Base-by-base conservation (phyloP, 2,329 filamentous ascomycete species). In the Cercospora canescens region DNA sequence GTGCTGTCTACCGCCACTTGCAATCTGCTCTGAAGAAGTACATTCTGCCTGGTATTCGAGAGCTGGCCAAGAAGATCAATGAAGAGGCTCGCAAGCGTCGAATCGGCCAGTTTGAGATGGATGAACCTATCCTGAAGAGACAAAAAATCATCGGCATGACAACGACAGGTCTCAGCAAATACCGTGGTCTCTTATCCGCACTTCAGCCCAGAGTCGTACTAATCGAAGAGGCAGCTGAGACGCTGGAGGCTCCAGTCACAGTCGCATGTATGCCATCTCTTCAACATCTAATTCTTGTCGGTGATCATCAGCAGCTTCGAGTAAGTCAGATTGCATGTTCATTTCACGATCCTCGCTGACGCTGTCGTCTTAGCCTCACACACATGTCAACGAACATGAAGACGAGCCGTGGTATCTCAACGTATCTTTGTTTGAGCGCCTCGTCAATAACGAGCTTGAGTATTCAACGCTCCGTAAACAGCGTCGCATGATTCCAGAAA, bases 151-250 rank as follows among this genome's bases (percentile, higher is more conserved):
- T 90, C 60, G 88, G 88, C 8, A 84, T 89, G 82, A 96, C 93
- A 0, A 93, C 91, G 0, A 96, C 93, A 0, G 92, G 92, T 1
- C 76, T 96, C 8, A 89, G 89, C 77, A 96, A 96, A 71, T 94
- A 95, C 67, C 87, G 92, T 3, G 86, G 85, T 1, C 81, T 94
- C 2, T 81, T 96, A 24, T 83, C 88, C 0, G 86, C 86, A 1
- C 75, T 94, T 4, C 82, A 85, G 30, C 91, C 92, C 0, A 86
- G 83, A 26, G 82, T 92, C 3, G 83, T 94, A 14, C 79, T 96
- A 39, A 88, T 96, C 57, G 91, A 95, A 80, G 90, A 95, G 79
- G 90, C 91, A 0, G 92, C 91, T 0, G 91, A 96, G 75, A 91
- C 89, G 0, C 84, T 89, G 6, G 90, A 92, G 74, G 86, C 87